phyloP scores from a whole-genome alignment of 352 stramenopile genomes.

The Discostella stelligera region DNA sequence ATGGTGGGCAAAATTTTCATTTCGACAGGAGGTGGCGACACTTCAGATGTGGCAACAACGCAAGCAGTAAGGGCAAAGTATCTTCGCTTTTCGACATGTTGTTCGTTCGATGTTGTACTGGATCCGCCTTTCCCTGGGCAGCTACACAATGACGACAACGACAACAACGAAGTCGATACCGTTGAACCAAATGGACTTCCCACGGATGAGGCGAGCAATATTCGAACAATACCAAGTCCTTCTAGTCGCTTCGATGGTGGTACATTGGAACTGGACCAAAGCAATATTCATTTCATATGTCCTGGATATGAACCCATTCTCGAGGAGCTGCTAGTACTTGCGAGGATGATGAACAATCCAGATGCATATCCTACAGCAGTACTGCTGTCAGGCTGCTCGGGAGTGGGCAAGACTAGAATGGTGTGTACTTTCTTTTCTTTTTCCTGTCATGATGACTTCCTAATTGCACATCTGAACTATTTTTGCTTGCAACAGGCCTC shows the following conservation, averaged over 20 bases:
- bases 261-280: neutral
- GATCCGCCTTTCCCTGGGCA: neutral
- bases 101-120: constrained; percentile 2
- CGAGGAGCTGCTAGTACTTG: constrained; percentile 47
- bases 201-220: neutral
- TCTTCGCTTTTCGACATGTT: constrained; percentile 6
- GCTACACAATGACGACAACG: neutral
- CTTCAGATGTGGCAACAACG: neutral
- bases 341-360: constrained; percentile 32
- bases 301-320: constrained; percentile 65
- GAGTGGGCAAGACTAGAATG: constrained; percentile 75
- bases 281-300: constrained; percentile 27
- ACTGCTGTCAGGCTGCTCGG: constrained; percentile 64
- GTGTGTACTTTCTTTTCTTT: constrained; percentile 30
- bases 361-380: constrained; percentile 50
- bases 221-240: neutral
- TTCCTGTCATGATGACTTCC: neutral
- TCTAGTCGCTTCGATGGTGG: neutral
- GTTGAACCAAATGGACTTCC: neutral
- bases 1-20: constrained; percentile 21
- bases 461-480: neutral
- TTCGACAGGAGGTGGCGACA: neutral
- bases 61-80: neutral
- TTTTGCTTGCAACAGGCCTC: constrained; percentile 17
- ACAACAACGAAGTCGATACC: neutral